These are phyloP conservation scores for Mucor plumbeus DNA, from an alignment of 371 early-diverging fungal species.

Conservation along the genomic window DNA sequence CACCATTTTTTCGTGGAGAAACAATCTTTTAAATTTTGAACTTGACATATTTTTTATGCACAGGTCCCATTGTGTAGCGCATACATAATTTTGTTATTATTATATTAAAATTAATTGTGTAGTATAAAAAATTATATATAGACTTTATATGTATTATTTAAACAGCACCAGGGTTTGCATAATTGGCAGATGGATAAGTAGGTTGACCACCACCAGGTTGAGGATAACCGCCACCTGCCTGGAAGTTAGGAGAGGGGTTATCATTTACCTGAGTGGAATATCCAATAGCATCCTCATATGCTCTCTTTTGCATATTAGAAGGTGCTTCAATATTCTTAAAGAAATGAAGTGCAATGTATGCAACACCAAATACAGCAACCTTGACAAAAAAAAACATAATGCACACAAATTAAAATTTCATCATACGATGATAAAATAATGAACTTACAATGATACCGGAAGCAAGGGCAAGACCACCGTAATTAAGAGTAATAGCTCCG, in stretches of 20 bases:
- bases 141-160: background rate
- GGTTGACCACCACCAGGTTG: conserved; percentile 15
- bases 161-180: conserved; percentile 14
- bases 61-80: no score
- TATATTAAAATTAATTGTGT: background rate
- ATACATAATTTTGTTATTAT: background rate
- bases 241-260: conserved; percentile 2
- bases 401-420: background rate
- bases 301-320: conserved; percentile 31
- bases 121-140: background rate
- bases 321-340: conserved; percentile 27
- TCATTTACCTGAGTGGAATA: conserved; percentile 7
- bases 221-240: background rate
- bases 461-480: conserved; percentile 28
- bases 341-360: conserved; percentile 29
- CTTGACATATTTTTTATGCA: no score
- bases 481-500: conserved; percentile 31
- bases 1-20: no score
- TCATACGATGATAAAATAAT: background rate
- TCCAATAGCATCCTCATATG: conserved; percentile 31
- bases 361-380: conserved; percentile 26
- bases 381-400: background rate
- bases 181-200: conserved; percentile 27
- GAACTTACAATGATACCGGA: conserved; percentile 35
- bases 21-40: no score